Base-by-base conservation (phyloP, 202 grass and related monocot species). In the Schoenoplectus tabernaemontani region DNA sequence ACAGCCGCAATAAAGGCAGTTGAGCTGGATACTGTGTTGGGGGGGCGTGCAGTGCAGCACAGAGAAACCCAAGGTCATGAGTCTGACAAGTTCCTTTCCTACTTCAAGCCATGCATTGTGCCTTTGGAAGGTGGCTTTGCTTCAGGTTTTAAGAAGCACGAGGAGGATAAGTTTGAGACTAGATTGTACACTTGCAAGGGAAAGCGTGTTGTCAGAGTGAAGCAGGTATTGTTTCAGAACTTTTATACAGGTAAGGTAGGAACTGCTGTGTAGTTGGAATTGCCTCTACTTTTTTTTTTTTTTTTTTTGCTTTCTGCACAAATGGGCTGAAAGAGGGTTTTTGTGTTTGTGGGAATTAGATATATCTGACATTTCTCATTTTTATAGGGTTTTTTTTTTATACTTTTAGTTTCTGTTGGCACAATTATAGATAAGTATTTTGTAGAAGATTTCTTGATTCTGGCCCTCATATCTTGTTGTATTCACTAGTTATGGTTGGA, bases 61-160 rank as follows among this genome's bases (percentile, higher is more conserved):
- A 93, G 93, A 74, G 93, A 97, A 88, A 81, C 91, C 59, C 93
- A 97, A 85, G 68, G 93, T 70, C 88, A 91, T 79, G 93, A 97
- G 59, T 97, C 93, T 65, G 93, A 97, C 78, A 97, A 93, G 58
- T 97, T 97, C 60, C 56, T 97, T 61, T 97, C 93, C 64, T 97
- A 93, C 79, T 97, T 93, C 81, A 97, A 86, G 82, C 93, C 93
- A 70, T 97, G 93, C 84, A 97, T 97, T 89, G 92, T 97, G 86
- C 93, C 93, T 82, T 78, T 93, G 82, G 93, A 97, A 87, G 93
- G 93, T 59, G 93, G 93, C 65, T 97, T 97, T 26, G 87, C 93
- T 51, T 93, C 93, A 46, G 88, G 93, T 41, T 97, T 97, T 70
- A 97, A 88, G 89, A 89, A 88, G 57, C 88, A 83, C 17, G 90